Percentiles rank a stretch among this genome's conserved stretches.
Conservation (phyloP, 208 protist species). For the Crithidia brevicula region DNA sequence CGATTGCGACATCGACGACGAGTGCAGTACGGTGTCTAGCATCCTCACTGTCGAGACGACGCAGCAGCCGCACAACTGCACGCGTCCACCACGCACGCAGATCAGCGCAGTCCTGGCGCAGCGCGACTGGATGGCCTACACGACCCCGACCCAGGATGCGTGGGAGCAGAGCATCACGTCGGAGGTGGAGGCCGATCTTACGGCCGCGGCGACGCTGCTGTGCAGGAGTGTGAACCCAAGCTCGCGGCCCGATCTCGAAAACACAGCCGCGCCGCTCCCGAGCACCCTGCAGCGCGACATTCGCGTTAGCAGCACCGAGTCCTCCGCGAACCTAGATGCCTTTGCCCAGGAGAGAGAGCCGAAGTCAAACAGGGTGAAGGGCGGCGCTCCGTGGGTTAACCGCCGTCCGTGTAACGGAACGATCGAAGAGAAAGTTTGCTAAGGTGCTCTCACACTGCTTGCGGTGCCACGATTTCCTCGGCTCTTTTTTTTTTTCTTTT, state of each 20-base stretch:
- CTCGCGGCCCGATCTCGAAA: no score
- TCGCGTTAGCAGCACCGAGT: background rate
- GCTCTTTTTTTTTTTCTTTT: background rate
- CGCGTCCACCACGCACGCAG: background rate
- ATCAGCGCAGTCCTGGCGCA: background rate
- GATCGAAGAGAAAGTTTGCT: background rate
- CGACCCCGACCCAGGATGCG: background rate
- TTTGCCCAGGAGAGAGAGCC: background rate
- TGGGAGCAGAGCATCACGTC: background rate
- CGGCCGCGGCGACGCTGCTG: background rate
- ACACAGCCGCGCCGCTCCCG: no score
- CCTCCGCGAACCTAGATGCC: background rate
- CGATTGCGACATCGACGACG: constrained; percentile 28
- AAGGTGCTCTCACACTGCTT: no score
- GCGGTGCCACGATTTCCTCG: no score
- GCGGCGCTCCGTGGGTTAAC: background rate
- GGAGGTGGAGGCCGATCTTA: constrained; percentile 1
- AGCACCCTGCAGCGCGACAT: background rate
- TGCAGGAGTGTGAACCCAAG: background rate
- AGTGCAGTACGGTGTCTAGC: constrained; percentile 6
- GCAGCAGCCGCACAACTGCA: background rate
- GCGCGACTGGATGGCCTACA: background rate
- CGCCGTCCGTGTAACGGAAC: background rate
- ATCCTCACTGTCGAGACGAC: background rate
- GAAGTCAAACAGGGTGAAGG: background rate